phyloP scores from a whole-genome alignment of 805 yeast genomes.

The Zygosaccharomyces rouxii region DNA sequence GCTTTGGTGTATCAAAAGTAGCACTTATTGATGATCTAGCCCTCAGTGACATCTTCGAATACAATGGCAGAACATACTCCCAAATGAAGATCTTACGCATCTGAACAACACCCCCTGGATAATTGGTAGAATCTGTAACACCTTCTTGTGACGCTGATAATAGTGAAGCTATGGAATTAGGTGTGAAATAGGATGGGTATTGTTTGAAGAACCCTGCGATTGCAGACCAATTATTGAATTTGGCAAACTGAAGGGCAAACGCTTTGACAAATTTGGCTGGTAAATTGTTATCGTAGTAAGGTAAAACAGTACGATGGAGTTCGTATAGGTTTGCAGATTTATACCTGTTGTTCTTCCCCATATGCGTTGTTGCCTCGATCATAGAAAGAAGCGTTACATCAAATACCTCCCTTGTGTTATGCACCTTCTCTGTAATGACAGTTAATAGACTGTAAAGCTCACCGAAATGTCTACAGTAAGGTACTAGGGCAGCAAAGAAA shows the following conservation, averaged over 20 bases:
- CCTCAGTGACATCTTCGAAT: slow-evolving; percentile 6
- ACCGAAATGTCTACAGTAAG: slow-evolving; percentile 23
- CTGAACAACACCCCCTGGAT: slow-evolving; percentile 7
- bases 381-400: slow-evolving; percentile 13
- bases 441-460: slow-evolving; percentile 21
- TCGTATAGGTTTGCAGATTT: slow-evolving; percentile 16
- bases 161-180: slow-evolving; percentile 7
- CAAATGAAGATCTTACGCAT: slow-evolving; percentile 7
- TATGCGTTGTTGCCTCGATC: slow-evolving; percentile 8
- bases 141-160: slow-evolving; percentile 4
- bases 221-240: slow-evolving; percentile 15
- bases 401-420: slow-evolving; percentile 12
- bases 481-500: slow-evolving; percentile 16
- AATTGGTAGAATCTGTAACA: neutral
- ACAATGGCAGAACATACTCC: slow-evolving; percentile 9
- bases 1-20: slow-evolving; percentile 6
- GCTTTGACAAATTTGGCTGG: slow-evolving; percentile 11
- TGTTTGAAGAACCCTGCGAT: slow-evolving; percentile 9
- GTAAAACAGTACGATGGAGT: slow-evolving; percentile 12
- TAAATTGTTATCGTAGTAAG: slow-evolving; percentile 8
- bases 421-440: slow-evolving; percentile 11
- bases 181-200: slow-evolving; percentile 3
- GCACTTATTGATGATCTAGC: slow-evolving; percentile 6
- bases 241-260: slow-evolving; percentile 14
- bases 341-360: slow-evolving; percentile 9